Evolutionary conservation across 2,329 filamentous ascomycete genomes (phyloP).

Genomic region (Talaromyces sp.): DNA sequence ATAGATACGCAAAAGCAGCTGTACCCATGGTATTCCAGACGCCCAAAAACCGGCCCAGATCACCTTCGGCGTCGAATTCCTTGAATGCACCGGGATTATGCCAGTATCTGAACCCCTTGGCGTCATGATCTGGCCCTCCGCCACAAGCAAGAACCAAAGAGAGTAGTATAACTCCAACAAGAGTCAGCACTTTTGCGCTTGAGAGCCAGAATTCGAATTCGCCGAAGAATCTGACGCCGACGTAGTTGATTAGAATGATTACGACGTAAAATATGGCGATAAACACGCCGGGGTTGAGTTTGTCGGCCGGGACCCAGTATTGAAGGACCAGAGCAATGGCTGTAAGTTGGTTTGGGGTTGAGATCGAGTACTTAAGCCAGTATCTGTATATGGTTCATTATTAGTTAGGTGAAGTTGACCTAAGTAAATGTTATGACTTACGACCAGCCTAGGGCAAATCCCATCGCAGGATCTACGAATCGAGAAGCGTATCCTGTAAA

Average conservation of each 20-base stretch:
- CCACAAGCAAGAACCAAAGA: conserved; percentile 17
- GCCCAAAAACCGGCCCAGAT: conserved; percentile 50
- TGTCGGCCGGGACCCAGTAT: conserved; percentile 55
- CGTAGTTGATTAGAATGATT: conserved; percentile 53
- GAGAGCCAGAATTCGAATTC: conserved; percentile 61
- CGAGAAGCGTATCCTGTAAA: conserved; percentile 77
- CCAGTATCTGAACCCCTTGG: conserved; percentile 61
- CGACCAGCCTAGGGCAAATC: conserved; percentile 67
- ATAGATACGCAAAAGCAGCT: conserved; percentile 69
- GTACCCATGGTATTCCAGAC: conserved; percentile 65
- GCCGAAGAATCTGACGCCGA: conserved; percentile 54
- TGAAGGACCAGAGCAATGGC: conserved; percentile 56
- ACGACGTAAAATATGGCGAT: conserved; percentile 55
- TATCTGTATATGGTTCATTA: conserved; percentile 42
- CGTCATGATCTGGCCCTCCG: conserved; percentile 42
- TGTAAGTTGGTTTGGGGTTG: conserved; percentile 47
- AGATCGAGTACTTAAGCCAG: conserved; percentile 58
- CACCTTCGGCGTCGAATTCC: conserved; percentile 37
- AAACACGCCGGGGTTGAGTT: conserved; percentile 53
- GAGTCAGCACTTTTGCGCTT: conserved; percentile 56
- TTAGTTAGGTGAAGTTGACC: background rate
- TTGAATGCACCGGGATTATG: conserved; percentile 54
- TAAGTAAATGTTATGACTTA: conserved; percentile 28
- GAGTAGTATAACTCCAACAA: conserved; percentile 37
- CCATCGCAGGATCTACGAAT: conserved; percentile 74